Base-by-base conservation (phyloP, 768 basidiomycete species). In the Lentinus brumalis region DNA sequence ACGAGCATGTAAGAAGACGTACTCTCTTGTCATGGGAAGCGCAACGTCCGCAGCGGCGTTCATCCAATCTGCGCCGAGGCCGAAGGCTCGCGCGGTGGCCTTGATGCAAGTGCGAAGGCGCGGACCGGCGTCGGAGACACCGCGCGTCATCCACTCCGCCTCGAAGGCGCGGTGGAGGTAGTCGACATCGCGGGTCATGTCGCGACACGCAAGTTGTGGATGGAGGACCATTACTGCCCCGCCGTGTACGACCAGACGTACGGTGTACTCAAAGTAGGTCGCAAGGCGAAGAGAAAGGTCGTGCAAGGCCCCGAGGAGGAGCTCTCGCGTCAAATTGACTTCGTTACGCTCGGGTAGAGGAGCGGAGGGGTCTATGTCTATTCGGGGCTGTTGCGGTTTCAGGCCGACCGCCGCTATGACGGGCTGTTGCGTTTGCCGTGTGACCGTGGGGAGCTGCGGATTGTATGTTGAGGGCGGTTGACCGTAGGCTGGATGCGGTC, bases 171-270 rank as follows among this genome's bases (percentile, higher is more conserved):
- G 81, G 31, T 81, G 76, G 58, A 88, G 82, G 71, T 85, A 85
- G 74, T 91, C 89, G 29, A 91, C 77, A 67, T 91, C 88, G 35
- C 86, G 78, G 0, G 89, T 91, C 16, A 78, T 80, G 12, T 76
- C 78, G 16, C 73, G 65, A 76, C 75, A 30, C 74, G 76, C 56
- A 76, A 76, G 56, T 56, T 68, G 54, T 68, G 77, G 78, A 49
- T 91, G 87, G 1, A 91, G 78, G 26, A 91, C 79, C 86, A 90
- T 89, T 57, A 86, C 86, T 0, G 86, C 88, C 0, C 89, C 89
- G 21, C 89, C 89, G 59, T 91, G 89, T 0, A 88, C 77, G 50
- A 89, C 83, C 16, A 91, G 78, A 5, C 83, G 80, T 4, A 90
- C 77, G 39, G 79, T 81, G 40, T 69, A 69, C 18, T 77, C 75